Percentiles rank a stretch among this genome's conserved stretches.
Evolutionary conservation across 441 rosid genomes (phyloP).

Genomic region (Metrosideros polymorpha): DNA sequence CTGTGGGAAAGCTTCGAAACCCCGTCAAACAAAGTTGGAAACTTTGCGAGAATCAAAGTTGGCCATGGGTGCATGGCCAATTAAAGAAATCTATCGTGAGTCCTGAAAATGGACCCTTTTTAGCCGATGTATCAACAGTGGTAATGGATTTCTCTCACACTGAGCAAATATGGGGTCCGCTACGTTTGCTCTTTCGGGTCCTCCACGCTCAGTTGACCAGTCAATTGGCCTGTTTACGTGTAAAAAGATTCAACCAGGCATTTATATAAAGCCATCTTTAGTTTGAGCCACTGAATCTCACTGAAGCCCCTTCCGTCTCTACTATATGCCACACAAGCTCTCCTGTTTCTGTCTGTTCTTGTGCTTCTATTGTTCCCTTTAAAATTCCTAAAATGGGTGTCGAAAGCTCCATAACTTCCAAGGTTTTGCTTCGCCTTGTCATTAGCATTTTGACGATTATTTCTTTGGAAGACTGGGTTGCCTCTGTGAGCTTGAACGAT

Average conservation of each 20-base stretch:
- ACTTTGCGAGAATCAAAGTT: not conserved
- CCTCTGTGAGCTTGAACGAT: not conserved
- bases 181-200: not conserved
- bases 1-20: not conserved
- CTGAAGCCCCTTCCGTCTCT: not conserved
- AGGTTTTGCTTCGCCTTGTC: not conserved
- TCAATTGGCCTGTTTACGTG: not conserved
- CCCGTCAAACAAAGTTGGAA: not conserved
- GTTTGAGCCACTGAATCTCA: not conserved
- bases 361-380: not conserved
- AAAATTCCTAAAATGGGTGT: not conserved
- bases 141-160: not conserved
- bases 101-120: not conserved
- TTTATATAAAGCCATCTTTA: not conserved
- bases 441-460: not conserved
- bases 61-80: not conserved
- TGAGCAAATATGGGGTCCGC: not conserved
- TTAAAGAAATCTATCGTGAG: not conserved
- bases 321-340: not conserved
- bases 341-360: not conserved
- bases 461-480: not conserved
- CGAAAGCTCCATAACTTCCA: not conserved
- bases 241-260: not conserved
- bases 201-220: not conserved
- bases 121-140: not conserved